phyloP scores from a whole-genome alignment of 2,329 filamentous ascomycete species.

The Macrophomina phaseolina region DNA sequence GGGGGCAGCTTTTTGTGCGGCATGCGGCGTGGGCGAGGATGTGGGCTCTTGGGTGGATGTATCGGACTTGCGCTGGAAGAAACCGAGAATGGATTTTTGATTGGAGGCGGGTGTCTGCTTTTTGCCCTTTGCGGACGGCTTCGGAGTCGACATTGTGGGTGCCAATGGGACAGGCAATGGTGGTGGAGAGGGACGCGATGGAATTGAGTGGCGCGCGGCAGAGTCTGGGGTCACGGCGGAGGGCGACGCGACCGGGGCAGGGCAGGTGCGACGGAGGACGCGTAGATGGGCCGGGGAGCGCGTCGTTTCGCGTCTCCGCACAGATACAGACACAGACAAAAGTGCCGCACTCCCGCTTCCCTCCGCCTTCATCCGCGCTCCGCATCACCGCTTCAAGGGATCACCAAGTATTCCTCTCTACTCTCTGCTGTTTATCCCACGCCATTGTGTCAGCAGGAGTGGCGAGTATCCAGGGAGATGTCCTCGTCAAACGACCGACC shows the following conservation, averaged over 20 bases:
- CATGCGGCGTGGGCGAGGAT: slow-evolving; percentile 40
- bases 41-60: slow-evolving; percentile 46
- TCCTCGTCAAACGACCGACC: too few relatives aligned
- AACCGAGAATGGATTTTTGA: slow-evolving; percentile 76
- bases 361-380: too few relatives aligned
- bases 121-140: slow-evolving; percentile 52
- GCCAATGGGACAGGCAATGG: background rate
- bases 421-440: too few relatives aligned
- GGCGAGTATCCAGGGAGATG: too few relatives aligned
- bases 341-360: too few relatives aligned
- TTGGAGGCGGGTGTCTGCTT: slow-evolving; percentile 54
- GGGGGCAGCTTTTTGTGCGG: slow-evolving; percentile 29
- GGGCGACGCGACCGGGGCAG: slow-evolving; percentile 5
- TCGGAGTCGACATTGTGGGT: slow-evolving; percentile 46
- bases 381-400: too few relatives aligned
- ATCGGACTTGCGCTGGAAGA: slow-evolving; percentile 70
- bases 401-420: too few relatives aligned
- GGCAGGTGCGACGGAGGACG: background rate
- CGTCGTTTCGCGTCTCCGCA: background rate
- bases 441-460: too few relatives aligned
- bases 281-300: background rate
- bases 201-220: background rate
- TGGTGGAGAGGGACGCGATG: background rate
- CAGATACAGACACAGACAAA: too few relatives aligned
- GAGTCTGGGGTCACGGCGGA: background rate